Evolutionary conservation across 169 alveolate genomes (phyloP).

Genomic region (Plasmodium coatneyi): DNA sequence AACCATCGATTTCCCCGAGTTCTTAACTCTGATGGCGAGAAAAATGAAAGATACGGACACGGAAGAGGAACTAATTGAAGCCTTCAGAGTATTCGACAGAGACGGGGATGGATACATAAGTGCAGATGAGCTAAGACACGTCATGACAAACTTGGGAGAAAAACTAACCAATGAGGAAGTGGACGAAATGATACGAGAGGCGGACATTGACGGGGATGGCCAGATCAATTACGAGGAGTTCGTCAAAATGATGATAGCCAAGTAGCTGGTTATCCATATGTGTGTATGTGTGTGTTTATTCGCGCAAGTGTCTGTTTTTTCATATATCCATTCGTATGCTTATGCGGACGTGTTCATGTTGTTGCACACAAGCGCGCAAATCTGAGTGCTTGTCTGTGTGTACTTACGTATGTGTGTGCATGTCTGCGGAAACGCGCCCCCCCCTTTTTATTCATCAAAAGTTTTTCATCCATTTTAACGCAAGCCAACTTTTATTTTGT

Average conservation of each 20-base stretch:
- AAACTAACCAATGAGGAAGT: slow-evolving; percentile 99
- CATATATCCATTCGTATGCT: neutral
- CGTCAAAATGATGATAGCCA: slow-evolving; percentile 98
- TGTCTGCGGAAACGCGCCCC: neutral
- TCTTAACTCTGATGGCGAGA: slow-evolving; percentile 98
- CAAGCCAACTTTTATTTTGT: slow-evolving; percentile 1
- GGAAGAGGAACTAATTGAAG: slow-evolving; percentile 98
- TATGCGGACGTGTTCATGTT: neutral
- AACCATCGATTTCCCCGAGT: slow-evolving; percentile 98
- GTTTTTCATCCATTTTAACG: slow-evolving; percentile 9
- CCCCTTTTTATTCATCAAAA: neutral
- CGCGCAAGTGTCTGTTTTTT: neutral
- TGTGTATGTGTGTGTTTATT: neutral
- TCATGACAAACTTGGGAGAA: slow-evolving; percentile 99
- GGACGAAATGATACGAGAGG: slow-evolving; percentile 99
- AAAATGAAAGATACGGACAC: slow-evolving; percentile 99
- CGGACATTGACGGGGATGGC: slow-evolving; percentile 99
- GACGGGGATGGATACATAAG: slow-evolving; percentile 98
- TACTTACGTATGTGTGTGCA: neutral
- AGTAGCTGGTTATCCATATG: slow-evolving; percentile 79
- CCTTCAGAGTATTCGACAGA: slow-evolving; percentile 98
- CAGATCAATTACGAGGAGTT: slow-evolving; percentile 98
- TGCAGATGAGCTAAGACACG: slow-evolving; percentile 99
- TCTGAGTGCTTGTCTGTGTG: slow-evolving; percentile 1
- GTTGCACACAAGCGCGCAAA: neutral